phyloP scores from a whole-genome alignment of 192 early-diverging fungal genomes.

The Coemansia sp. region DNA sequence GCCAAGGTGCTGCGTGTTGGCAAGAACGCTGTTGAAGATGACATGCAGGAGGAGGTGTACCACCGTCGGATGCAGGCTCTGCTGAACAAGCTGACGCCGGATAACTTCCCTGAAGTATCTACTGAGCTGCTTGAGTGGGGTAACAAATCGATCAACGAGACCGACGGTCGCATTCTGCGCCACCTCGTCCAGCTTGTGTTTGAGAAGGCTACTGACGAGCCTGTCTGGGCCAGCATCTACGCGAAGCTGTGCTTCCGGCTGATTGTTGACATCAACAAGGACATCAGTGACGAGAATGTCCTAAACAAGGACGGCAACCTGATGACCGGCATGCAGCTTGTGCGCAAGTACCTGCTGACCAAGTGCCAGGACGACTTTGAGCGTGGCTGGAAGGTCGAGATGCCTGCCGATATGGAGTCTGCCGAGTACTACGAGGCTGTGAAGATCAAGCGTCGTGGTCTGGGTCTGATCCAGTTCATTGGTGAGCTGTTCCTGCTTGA shows the following conservation, averaged over 20 bases:
- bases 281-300: conserved; percentile 62
- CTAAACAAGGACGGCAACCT: conserved; percentile 55
- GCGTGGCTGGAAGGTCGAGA: conserved; percentile 78
- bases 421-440: conserved; percentile 78
- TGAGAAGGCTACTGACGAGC: conserved; percentile 94
- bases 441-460: conserved; percentile 92
- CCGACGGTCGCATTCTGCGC: conserved; percentile 69
- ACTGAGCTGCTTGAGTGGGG: conserved; percentile 79
- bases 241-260: conserved; percentile 82
- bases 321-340: conserved; percentile 62
- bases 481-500: conserved; percentile 90
- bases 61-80: conserved; percentile 82
- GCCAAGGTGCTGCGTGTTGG: conserved; percentile 28
- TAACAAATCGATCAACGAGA: conserved; percentile 65
- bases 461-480: conserved; percentile 92
- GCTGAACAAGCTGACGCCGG: conserved; percentile 95
- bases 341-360: conserved; percentile 90
- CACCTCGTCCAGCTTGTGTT: conserved; percentile 85
- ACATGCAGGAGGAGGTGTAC: conserved; percentile 58
- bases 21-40: conserved; percentile 51
- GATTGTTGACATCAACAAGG: conserved; percentile 61
- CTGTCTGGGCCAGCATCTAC: conserved; percentile 87
- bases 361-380: conserved; percentile 97
- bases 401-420: conserved; percentile 71
- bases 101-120: conserved; percentile 88